Evolutionary conservation across 345 rosid genomes (phyloP).

Genomic region (Gossypium raimondii): DNA sequence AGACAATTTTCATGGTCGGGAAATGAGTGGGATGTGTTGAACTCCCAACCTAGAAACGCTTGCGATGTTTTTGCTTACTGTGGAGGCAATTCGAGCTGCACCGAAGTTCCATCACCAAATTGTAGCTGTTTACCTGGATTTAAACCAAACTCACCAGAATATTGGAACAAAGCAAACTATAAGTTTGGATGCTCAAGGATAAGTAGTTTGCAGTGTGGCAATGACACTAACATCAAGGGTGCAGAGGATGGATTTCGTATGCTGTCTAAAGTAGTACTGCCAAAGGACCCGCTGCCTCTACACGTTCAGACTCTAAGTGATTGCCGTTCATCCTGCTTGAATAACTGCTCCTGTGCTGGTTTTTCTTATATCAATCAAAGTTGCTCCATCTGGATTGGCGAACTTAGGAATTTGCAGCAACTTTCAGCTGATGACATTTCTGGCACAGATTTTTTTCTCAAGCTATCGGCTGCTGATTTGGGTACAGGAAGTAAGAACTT

Average conservation of each 20-base stretch:
- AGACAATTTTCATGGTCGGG: slow-evolving; percentile 40
- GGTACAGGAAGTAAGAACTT: neutral
- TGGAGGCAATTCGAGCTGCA: slow-evolving; percentile 64
- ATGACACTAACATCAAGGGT: slow-evolving; percentile 18
- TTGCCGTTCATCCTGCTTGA: slow-evolving; percentile 45
- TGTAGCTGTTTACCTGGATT: slow-evolving; percentile 56
- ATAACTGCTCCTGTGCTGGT: slow-evolving; percentile 60
- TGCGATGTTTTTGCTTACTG: slow-evolving; percentile 69
- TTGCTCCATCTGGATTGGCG: slow-evolving; percentile 53
- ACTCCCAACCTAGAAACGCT: slow-evolving; percentile 57
- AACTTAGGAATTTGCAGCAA: slow-evolving; percentile 38
- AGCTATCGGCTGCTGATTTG: neutral
- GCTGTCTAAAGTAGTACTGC: slow-evolving; percentile 24
- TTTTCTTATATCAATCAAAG: slow-evolving; percentile 37
- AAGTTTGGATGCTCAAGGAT: slow-evolving; percentile 58
- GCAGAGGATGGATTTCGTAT: slow-evolving; percentile 31
- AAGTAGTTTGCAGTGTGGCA: slow-evolving; percentile 41
- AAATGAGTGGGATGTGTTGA: slow-evolving; percentile 48
- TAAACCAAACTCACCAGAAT: slow-evolving; percentile 18
- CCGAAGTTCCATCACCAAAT: slow-evolving; percentile 28
- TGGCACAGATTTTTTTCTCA: neutral
- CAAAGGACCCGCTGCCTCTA: slow-evolving; percentile 9
- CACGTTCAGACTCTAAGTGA: slow-evolving; percentile 21
- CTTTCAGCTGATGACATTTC: neutral
- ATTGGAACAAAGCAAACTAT: slow-evolving; percentile 46